phyloP scores from a whole-genome alignment of 2,329 filamentous ascomycete species.

The Colletotrichum higginsianum region DNA sequence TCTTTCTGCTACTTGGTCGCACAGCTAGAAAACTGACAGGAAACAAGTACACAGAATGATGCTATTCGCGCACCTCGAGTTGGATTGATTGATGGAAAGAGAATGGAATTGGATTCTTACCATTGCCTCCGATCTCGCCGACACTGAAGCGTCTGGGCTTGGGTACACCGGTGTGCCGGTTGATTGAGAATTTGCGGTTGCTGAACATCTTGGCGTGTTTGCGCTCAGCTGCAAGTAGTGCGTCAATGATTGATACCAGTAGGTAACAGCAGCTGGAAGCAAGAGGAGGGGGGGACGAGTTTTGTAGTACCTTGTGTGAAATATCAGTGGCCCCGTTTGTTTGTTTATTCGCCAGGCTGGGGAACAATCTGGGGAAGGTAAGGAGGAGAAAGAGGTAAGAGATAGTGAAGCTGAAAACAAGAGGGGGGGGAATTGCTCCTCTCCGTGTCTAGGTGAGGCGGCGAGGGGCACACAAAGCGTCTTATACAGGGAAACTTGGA shows the following conservation, averaged over 20 bases:
- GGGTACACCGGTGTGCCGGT: slow-evolving; percentile 75
- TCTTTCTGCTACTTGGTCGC: slow-evolving; percentile 1
- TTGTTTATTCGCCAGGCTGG: slow-evolving; percentile 20
- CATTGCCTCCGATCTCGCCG: slow-evolving; percentile 59
- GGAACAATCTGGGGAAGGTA: slow-evolving; percentile 21
- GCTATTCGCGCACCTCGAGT: not conserved
- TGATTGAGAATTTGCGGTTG: slow-evolving; percentile 77
- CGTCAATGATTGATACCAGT: not conserved
- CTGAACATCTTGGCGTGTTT: slow-evolving; percentile 60
- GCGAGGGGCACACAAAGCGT: slow-evolving; percentile 33
- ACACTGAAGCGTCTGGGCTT: slow-evolving; percentile 73
- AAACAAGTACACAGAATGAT: not conserved
- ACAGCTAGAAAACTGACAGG: not conserved
- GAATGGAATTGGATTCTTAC: slow-evolving; percentile 2
- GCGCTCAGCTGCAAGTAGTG: not conserved
- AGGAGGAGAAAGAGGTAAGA: not conserved
- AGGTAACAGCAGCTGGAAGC: not conserved
- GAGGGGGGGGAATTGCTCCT: not conserved
- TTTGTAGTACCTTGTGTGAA: slow-evolving; percentile 12
- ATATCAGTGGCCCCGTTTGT: slow-evolving; percentile 20
- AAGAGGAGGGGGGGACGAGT: not conserved
- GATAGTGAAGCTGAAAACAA: slow-evolving; percentile 8
- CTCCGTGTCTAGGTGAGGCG: slow-evolving; percentile 27
- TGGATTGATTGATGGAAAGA: not conserved
- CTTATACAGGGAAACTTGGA: slow-evolving; percentile 36